Percentiles rank a stretch among this genome's conserved stretches.
phyloP scores from a whole-genome alignment of 257 asterid species.

The Scutellaria baicalensis region DNA sequence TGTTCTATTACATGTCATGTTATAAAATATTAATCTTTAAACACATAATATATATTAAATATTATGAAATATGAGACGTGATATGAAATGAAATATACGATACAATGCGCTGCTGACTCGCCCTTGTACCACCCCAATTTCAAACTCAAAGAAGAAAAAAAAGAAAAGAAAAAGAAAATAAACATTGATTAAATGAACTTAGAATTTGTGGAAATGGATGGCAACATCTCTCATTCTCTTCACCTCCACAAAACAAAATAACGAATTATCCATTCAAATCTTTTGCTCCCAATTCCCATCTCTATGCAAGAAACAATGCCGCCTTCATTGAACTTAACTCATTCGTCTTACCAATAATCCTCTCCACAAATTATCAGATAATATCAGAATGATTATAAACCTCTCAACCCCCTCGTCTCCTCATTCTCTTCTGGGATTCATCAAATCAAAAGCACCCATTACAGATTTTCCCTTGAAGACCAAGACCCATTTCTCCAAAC shows the following conservation, averaged over 20 bases:
- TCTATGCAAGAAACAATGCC: conserved; percentile 9
- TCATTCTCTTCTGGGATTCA: conserved; percentile 31
- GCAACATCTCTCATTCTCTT: conserved; percentile 31
- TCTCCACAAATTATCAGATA: conserved; percentile 9
- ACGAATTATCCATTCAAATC: conserved; percentile 36
- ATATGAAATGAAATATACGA: too few species aligned
- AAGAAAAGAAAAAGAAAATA: background rate
- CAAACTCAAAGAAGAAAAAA: background rate
- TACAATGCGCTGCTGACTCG: too few species aligned
- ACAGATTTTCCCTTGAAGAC: conserved; percentile 30
- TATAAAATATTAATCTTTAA: too few species aligned
- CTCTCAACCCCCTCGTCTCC: conserved; percentile 48
- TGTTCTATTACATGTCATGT: too few species aligned
- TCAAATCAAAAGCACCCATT: conserved; percentile 37
- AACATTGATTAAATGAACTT: background rate
- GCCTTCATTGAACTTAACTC: conserved; percentile 20
- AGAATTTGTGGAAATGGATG: conserved; percentile 22
- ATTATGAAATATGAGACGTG: too few species aligned
- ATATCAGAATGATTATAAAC: conserved; percentile 52
- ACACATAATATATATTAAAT: too few species aligned
- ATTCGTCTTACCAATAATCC: conserved; percentile 4
- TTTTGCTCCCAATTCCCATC: background rate
- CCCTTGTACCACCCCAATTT: background rate
- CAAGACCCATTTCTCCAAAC: conserved; percentile 34
- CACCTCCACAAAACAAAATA: conserved; percentile 59